Percentiles rank a stretch among this genome's conserved stretches.
Conservation (phyloP, 2,329 filamentous ascomycete species). For the Sporothrix curviconia region DNA sequence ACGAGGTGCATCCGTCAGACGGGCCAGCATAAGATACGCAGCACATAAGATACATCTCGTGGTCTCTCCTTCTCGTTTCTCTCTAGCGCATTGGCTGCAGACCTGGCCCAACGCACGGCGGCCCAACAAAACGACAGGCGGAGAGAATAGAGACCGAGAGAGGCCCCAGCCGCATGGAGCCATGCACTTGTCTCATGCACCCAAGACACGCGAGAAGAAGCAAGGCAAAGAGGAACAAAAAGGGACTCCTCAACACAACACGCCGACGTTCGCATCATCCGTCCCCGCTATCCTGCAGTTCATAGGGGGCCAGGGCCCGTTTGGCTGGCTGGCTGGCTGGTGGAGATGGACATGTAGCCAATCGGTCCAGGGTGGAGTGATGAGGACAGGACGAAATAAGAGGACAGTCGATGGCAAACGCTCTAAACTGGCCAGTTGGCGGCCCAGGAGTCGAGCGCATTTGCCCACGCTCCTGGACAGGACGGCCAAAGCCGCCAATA, state of each 20-base stretch:
- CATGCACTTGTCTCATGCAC: neutral
- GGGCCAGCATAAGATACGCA: too few species aligned
- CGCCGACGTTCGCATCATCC: neutral
- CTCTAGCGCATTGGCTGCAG: neutral
- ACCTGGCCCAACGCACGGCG: neutral
- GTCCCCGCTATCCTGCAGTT: neutral
- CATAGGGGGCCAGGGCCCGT: constrained; percentile 1
- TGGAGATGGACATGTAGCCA: neutral
- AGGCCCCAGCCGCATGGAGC: neutral
- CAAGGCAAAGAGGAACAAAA: neutral
- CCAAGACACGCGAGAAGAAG: neutral
- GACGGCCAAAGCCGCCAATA: too few species aligned
- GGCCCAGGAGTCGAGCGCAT: neutral
- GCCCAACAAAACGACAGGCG: constrained; percentile 3
- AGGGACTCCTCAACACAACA: neutral
- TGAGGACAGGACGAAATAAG: neutral
- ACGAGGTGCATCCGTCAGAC: too few species aligned
- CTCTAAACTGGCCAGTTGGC: neutral
- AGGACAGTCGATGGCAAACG: neutral
- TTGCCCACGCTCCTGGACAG: neutral
- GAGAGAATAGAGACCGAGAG: neutral
- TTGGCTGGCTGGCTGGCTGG: neutral
- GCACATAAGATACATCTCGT: neutral
- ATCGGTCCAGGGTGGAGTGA: neutral
- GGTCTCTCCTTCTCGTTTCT: constrained; percentile 1